Conservation (phyloP, 495 filamentous ascomycete species). For the Hypoxylon fuscum region DNA sequence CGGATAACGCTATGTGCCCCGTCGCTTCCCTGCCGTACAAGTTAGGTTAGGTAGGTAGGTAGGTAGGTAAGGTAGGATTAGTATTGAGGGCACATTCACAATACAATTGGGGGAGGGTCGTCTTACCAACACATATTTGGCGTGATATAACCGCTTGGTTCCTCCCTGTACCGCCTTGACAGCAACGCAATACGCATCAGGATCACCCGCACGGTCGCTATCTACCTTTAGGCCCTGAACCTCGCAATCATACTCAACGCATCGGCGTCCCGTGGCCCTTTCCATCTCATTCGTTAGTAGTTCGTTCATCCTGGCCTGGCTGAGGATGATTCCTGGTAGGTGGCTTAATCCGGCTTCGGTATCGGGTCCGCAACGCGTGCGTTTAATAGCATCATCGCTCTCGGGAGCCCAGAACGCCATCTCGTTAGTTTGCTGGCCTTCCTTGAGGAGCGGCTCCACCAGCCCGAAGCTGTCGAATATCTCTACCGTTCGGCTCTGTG, state of each 20-base stretch:
- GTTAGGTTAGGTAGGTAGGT: conserved; percentile 18
- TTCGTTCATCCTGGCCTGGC: conserved; percentile 77
- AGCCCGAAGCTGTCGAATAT: conserved; percentile 83
- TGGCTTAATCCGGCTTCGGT: conserved; percentile 71
- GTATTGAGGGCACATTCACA: too few species aligned
- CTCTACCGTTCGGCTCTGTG: conserved; percentile 82
- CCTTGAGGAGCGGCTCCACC: conserved; percentile 72
- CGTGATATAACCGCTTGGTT: conserved; percentile 60
- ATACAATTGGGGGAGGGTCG: not conserved
- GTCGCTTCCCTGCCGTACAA: conserved; percentile 68
- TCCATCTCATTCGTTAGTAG: conserved; percentile 64
- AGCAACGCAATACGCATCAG: conserved; percentile 60
- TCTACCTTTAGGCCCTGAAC: conserved; percentile 66
- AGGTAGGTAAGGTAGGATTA: too few species aligned
- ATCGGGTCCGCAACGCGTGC: conserved; percentile 66
- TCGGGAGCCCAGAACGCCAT: conserved; percentile 66
- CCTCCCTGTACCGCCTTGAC: conserved; percentile 64
- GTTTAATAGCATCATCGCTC: conserved; percentile 48
- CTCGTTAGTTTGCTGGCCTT: conserved; percentile 77
- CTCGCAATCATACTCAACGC: conserved; percentile 69
- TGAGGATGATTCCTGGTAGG: conserved; percentile 77
- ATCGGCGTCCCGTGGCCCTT: conserved; percentile 52
- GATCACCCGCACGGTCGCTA: conserved; percentile 47
- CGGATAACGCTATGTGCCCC: conserved; percentile 78
- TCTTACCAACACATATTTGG: conserved; percentile 75